Base-by-base conservation (phyloP, 768 basidiomycete genomes). In the Trametes villosa region DNA sequence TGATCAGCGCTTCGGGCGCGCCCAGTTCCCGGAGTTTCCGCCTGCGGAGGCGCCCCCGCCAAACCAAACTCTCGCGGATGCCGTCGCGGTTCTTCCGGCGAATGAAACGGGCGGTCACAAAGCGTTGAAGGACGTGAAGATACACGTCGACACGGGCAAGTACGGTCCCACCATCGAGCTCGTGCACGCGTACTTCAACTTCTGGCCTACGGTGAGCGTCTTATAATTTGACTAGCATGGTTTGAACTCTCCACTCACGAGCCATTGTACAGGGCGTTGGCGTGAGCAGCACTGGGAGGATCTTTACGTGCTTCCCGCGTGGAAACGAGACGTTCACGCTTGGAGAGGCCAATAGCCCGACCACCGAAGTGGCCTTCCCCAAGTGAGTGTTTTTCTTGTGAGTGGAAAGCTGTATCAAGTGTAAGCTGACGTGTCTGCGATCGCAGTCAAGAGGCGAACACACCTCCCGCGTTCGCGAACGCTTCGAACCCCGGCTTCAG, bases 391-490 rank as follows among this genome's bases (percentile, higher is more conserved):
- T n/a, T n/a, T n/a, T n/a, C n/a, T n/a, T n/a, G n/a, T 29, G 4
- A n/a, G 11, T 48, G 2, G 46, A 12, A 4, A 38, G 15, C 3
- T 38, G 36, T 12, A 12, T 9, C 33, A 9, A 8, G 22, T 49
- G 48, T 6, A n/a, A n/a, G 36, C 36, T 38, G 36, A 38, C 36
- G n/a, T 38, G 36, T n/a, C 36, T 15, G n/a, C n/a, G 11, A 15
- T 5, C 26, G 3, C 31, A 59, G 64, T 45, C 42, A 62, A 29
- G 60, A 59, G 3, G 56, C 36, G 34, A 66, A 68, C 48, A 62
- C 53, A 1, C 65, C 68, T 12, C 63, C 63, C 4, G 63, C 62
- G 4, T 62, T 68, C 24, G 30, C 41, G 4, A 67, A 68, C 54
- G 47, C n/a, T 1, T 60, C 30, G 13, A 68, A 65, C 49, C 63